These are phyloP conservation scores for Ensete ventricosum DNA, from an alignment of 176 grass and related monocot genomes.

Conservation along the genomic window DNA sequence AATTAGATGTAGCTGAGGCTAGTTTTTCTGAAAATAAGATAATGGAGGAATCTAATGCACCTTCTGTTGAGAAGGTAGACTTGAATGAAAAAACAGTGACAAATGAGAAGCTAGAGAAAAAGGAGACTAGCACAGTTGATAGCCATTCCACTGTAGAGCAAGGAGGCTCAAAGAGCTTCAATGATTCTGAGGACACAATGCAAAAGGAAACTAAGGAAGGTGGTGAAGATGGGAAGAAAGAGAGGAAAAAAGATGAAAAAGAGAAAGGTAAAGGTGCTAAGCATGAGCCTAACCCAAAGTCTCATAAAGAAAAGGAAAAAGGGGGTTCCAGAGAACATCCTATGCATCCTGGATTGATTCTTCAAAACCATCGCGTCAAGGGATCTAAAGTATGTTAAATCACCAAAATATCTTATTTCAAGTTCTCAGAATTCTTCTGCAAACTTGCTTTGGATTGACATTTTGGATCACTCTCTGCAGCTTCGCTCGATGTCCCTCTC, in stretches of 20 bases:
- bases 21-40: conserved; percentile 30
- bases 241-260: conserved; percentile 48
- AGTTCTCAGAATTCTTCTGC: conserved; percentile 7
- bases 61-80: conserved; percentile 25
- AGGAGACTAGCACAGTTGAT: conserved; percentile 18
- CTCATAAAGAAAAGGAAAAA: conserved; percentile 54
- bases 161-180: conserved; percentile 14
- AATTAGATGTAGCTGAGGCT: conserved; percentile 19
- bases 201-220: conserved; percentile 42
- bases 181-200: conserved; percentile 29
- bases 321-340: conserved; percentile 62
- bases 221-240: conserved; percentile 31
- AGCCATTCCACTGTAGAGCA: conserved; percentile 14
- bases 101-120: conserved; percentile 31
- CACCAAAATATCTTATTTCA: conserved; percentile 6
- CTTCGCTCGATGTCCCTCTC: conserved; percentile 71
- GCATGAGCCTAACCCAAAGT: conserved; percentile 45
- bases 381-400: conserved; percentile 65
- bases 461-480: conserved; percentile 32
- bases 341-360: conserved; percentile 83
- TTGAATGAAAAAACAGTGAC: conserved; percentile 35
- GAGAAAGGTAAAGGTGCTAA: conserved; percentile 48
- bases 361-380: conserved; percentile 58
- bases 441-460: conserved; percentile 14
- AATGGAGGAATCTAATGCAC: conserved; percentile 15